Conservation (phyloP, 768 basidiomycete species). For the Xerocomus spinulosus region DNA sequence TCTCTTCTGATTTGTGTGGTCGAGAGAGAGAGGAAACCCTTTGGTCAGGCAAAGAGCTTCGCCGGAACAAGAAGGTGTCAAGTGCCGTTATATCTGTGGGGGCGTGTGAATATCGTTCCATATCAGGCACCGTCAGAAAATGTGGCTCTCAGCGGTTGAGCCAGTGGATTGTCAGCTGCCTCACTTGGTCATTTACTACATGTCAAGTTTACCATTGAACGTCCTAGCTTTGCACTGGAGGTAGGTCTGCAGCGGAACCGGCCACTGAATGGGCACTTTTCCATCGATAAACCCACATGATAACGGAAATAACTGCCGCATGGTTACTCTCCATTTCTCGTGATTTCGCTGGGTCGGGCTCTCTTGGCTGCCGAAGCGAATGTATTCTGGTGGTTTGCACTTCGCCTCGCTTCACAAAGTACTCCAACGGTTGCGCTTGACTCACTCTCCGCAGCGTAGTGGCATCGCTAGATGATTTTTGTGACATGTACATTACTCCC, state of each 20-base stretch:
- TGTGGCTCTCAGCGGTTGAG: background rate
- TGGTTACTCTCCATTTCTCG: conserved; percentile 1
- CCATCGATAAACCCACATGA: conserved; percentile 8
- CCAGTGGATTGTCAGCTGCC: background rate
- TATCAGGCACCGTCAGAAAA: conserved; percentile 5
- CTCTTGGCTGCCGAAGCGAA: background rate
- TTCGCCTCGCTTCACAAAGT: too few relatives aligned
- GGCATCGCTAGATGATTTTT: background rate
- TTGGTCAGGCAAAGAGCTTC: conserved; percentile 12
- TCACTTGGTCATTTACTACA: too few relatives aligned
- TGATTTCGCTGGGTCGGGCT: background rate
- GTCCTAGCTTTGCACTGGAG: too few relatives aligned
- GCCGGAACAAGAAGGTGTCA: conserved; percentile 1
- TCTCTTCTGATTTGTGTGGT: conserved; percentile 4
- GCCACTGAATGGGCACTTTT: background rate
- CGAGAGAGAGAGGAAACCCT: conserved; percentile 17
- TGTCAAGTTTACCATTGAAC: too few relatives aligned
- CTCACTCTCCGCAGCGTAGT: background rate
- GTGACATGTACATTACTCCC: background rate
- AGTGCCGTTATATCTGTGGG: conserved; percentile 12
- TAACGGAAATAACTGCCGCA: conserved; percentile 27
- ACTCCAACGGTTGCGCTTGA: too few relatives aligned
- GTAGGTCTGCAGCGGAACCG: background rate
- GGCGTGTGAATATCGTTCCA: conserved; percentile 22
- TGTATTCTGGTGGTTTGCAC: background rate